Base-by-base conservation (phyloP, 202 grass and related monocot genomes). In the Zizania palustris region DNA sequence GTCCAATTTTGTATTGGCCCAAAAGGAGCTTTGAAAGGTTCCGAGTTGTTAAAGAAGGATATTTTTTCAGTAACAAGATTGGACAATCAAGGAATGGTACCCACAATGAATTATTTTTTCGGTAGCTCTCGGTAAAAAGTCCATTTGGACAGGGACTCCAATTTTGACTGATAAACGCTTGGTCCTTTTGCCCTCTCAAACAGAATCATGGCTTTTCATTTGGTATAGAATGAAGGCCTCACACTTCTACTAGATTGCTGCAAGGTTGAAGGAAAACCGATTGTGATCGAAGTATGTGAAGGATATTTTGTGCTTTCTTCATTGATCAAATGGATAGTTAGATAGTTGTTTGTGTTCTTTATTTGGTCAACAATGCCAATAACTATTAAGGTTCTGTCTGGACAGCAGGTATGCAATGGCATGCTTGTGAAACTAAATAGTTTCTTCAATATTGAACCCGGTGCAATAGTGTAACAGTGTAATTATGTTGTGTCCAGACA, bases 141-240 rank as follows among this genome's bases (percentile, higher is more conserved):
- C 81, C 41, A 77, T 64, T 83, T 71, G 34, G 58, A 81, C 65
- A 39, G 57, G 77, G 58, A 60, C 79, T 60, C 45, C 48, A 82
- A 73, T 12, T 73, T 35, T 65, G 49, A 67, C 65, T 54, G 21
- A 78, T 87, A 83, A 60, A 87, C 51, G 51, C 77, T 84, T 88
- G 84, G 80, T 70, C 82, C 65, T 85, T 28, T 75, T 78, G 64
- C 79, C 85, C 85, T 83, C 50, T 85, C 82, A 73, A 91, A 80
- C 86, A 92, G 86, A 92, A 86, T 92, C 83, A 83, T 88, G 86
- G 86, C 67, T 92, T 92, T 89, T 92, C 90, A 67, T 89, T 92
- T 80, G 90, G 83, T 72, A 65, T 92, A 86, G 90, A 92, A 89
- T 88, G 87, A 88, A 82, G 75, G 57, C 66, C 61, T 55, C 19